Base-by-base conservation (phyloP, 2,329 filamentous ascomycete species). In the Penicillium sp. region DNA sequence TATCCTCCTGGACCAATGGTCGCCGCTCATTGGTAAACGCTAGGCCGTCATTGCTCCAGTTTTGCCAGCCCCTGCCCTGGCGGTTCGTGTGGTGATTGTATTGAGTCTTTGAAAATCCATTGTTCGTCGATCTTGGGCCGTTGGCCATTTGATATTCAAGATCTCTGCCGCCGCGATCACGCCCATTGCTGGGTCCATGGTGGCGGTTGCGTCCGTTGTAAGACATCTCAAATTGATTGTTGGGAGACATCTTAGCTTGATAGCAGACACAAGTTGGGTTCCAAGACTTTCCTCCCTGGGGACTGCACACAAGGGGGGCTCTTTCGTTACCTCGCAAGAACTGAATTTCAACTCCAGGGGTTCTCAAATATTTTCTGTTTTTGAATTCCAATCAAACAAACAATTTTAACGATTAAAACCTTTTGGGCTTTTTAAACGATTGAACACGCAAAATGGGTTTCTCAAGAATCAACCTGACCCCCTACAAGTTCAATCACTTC, bases 331-430 rank as follows among this genome's bases (percentile, higher is more conserved):
- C 41, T 47, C 29, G 22, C 56, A 58, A 61, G 51, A 42, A 41
- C 55, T 52, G 53, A 59, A 53, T 64, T 64, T 64, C 55, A 25
- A 64, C 62, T 63, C 61, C 35, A 41, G 51, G 41, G 51, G 43
- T 27, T 56, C 53, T 27, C 50, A 40, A 14, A 22, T 40, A 50
- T 54, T 52, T 40, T 45, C 46, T 56, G 23, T 60, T 56, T 57
- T 40, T 57, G 41, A 50, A 48, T 55, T 18, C 52, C 50, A 58
- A 49, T 45, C 23, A 51, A 41, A 18, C 45, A 55, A 44, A 27
- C 26, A 18, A 49, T 49, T 56, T 55, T 56, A 9, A 18, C 37
- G 18, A 22, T 53, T 47, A 31, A 40, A 45, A 25, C 12, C 20
- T 45, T 52, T 51, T 55, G 29, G 37, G n/a, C 31, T 23, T n/a